A percentile compares a stretch with the other conserved stretches of the same genome.
Conservation (phyloP, 176 grass and related monocot genomes). For the Cenchrus americanus region DNA sequence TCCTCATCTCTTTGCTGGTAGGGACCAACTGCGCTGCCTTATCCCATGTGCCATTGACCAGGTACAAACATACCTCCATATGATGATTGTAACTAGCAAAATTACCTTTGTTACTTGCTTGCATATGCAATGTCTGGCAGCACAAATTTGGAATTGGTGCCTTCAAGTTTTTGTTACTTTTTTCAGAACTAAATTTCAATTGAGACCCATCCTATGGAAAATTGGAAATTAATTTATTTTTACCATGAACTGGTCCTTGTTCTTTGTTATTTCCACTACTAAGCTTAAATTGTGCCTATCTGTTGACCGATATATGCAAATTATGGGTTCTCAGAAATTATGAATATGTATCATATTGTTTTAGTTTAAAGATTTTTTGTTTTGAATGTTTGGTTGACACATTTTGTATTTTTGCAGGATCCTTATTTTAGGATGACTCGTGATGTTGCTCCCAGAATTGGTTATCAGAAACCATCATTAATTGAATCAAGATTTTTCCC, state of each 20-base stretch:
- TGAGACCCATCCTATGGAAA: not conserved
- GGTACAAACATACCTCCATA: conserved; percentile 54
- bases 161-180: conserved; percentile 6
- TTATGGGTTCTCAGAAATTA: not conserved
- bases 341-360: not conserved
- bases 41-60: conserved; percentile 98
- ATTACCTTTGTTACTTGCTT: conserved; percentile 22
- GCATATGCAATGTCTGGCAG: conserved; percentile 19
- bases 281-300: not conserved
- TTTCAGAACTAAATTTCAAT: not conserved
- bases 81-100: not conserved
- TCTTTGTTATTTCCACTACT: not conserved
- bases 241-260: not conserved
- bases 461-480: conserved; percentile 88
- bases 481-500: conserved; percentile 98
- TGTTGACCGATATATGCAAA: not conserved
- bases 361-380: not conserved
- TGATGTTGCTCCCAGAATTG: conserved; percentile 97
- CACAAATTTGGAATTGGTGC: not conserved
- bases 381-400: not conserved
- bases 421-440: conserved; percentile 99
- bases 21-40: conserved; percentile 80
- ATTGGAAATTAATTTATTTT: not conserved
- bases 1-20: conserved; percentile 81
- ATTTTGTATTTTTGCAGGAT: conserved; percentile 60